Evolutionary conservation across 768 basidiomycete genomes (phyloP).

Genomic region (Lactarius sp.): DNA sequence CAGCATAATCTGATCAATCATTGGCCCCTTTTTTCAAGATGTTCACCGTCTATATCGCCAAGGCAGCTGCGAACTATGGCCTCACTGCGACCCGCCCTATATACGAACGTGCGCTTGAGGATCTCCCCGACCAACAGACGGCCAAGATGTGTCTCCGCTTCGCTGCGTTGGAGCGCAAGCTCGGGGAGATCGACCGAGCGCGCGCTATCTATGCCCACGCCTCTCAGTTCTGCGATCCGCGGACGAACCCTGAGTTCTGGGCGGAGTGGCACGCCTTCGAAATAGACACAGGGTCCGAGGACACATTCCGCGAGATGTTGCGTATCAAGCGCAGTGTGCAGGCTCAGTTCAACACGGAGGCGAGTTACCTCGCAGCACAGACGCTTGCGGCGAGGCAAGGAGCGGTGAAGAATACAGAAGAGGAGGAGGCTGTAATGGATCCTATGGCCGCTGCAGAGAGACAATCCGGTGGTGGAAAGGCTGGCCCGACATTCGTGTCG

Average conservation of each 20-base stretch:
- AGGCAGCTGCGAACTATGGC: slow-evolving; percentile 93
- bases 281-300: slow-evolving; percentile 97
- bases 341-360: slow-evolving; percentile 97
- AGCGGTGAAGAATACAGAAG: slow-evolving; percentile 43
- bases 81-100: slow-evolving; percentile 94
- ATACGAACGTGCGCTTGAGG: slow-evolving; percentile 92
- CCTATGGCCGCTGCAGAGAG: slow-evolving; percentile 86
- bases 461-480: slow-evolving; percentile 48
- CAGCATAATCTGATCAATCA: not conserved
- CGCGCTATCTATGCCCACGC: slow-evolving; percentile 96
- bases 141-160: slow-evolving; percentile 98
- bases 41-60: slow-evolving; percentile 96
- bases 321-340: slow-evolving; percentile 98
- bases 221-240: slow-evolving; percentile 97
- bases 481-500: slow-evolving; percentile 71
- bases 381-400: slow-evolving; percentile 68
- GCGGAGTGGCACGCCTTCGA: slow-evolving; percentile 96
- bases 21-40: slow-evolving; percentile 48
- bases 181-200: slow-evolving; percentile 98
- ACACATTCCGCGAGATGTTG: slow-evolving; percentile 94
- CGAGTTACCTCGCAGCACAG: slow-evolving; percentile 88
- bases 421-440: slow-evolving; percentile 46
- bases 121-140: slow-evolving; percentile 88
- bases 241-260: slow-evolving; percentile 92
- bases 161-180: slow-evolving; percentile 91